Conservation (phyloP, 768 basidiomycete genomes). For the Phlebiopsis gigantea region DNA sequence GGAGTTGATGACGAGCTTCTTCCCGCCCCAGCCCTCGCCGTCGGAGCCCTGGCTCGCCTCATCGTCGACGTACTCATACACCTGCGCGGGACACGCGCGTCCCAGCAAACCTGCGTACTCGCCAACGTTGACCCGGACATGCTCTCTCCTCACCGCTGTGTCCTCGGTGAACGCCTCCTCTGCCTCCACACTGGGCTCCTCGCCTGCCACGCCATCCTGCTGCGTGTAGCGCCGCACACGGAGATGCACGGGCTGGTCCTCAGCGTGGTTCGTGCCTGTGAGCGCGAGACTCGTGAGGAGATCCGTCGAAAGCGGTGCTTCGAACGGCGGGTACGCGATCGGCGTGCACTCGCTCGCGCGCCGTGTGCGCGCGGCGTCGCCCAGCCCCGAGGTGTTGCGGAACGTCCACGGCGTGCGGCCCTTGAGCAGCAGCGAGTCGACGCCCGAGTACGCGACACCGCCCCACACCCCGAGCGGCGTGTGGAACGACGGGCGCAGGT, state of each 20-base stretch:
- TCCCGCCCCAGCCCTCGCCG: slow-evolving; percentile 66
- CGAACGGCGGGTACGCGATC: slow-evolving; percentile 81
- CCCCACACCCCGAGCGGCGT: slow-evolving; percentile 78
- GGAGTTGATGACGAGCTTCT: slow-evolving; percentile 92
- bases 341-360: slow-evolving; percentile 61
- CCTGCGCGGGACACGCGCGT: slow-evolving; percentile 88
- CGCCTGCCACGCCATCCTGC: slow-evolving; percentile 21
- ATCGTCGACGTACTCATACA: slow-evolving; percentile 92
- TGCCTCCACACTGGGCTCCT: slow-evolving; percentile 15
- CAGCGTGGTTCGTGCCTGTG: slow-evolving; percentile 95
- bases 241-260: slow-evolving; percentile 91
- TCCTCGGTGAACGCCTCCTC: slow-evolving; percentile 35
- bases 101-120: slow-evolving; percentile 88
- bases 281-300: slow-evolving; percentile 85
- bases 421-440: slow-evolving; percentile 80
- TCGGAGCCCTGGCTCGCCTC: slow-evolving; percentile 39
- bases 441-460: slow-evolving; percentile 82
- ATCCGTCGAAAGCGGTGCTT: slow-evolving; percentile 90
- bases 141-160: slow-evolving; percentile 42
- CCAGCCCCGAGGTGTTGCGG: slow-evolving; percentile 46
- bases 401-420: slow-evolving; percentile 94
- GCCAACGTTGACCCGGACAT: slow-evolving; percentile 69
- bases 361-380: slow-evolving; percentile 65
- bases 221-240: slow-evolving; percentile 46
- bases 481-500: slow-evolving; percentile 86